phyloP scores from a whole-genome alignment of 768 basidiomycete genomes.

The Mycena pura region DNA sequence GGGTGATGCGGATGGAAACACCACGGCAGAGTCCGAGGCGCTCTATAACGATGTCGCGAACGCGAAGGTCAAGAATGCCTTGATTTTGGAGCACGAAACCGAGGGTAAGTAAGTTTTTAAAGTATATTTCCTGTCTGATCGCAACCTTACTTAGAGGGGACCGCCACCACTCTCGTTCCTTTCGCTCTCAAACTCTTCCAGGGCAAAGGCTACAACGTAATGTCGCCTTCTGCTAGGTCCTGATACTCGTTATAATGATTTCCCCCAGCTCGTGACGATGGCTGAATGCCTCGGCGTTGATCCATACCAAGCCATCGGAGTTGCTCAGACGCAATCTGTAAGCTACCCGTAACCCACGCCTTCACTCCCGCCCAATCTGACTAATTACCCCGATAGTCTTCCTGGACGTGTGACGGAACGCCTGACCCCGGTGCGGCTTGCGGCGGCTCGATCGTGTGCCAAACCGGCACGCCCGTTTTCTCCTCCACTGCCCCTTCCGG shows the following conservation, averaged over 20 bases:
- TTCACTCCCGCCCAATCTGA: background rate
- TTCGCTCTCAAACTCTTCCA: slow-evolving; percentile 5
- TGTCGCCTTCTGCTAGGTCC: background rate
- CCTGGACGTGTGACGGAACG: slow-evolving; percentile 16
- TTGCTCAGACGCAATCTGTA: slow-evolving; percentile 22
- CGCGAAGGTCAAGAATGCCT: slow-evolving; percentile 34
- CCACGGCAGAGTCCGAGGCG: slow-evolving; percentile 26
- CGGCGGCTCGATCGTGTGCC: slow-evolving; percentile 11
- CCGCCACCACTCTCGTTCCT: slow-evolving; percentile 5
- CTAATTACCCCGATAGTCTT: background rate
- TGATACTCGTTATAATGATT: background rate
- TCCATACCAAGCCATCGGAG: slow-evolving; percentile 38
- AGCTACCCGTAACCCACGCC: background rate
- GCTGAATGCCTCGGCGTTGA: slow-evolving; percentile 45
- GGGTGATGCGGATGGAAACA: slow-evolving; percentile 38
- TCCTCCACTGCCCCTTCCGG: background rate
- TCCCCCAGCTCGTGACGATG: slow-evolving; percentile 45
- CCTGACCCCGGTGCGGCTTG: slow-evolving; percentile 10
- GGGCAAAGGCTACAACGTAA: slow-evolving; percentile 34
- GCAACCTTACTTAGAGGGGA: background rate
- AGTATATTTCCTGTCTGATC: background rate
- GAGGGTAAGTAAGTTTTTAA: slow-evolving; percentile 24
- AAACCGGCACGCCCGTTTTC: slow-evolving; percentile 14
- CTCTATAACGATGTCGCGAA: slow-evolving; percentile 31
- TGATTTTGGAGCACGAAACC: slow-evolving; percentile 45